These are phyloP conservation scores for Leccinum ochraceum DNA, from an alignment of 768 basidiomycete genomes.

Conservation along the genomic window DNA sequence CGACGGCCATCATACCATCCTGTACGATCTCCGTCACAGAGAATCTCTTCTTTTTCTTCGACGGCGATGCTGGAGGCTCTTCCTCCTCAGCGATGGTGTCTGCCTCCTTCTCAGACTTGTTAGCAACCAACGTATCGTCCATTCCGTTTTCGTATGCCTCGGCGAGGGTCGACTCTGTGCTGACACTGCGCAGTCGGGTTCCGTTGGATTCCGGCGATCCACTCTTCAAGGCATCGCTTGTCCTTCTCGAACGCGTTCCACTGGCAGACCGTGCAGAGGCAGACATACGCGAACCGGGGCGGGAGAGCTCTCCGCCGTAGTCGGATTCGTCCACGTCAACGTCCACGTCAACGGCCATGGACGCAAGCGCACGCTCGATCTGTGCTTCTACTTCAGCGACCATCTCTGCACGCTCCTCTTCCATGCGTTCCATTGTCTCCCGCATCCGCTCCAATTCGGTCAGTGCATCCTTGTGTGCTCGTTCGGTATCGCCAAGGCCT, in stretches of 20 bases:
- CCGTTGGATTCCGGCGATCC: slow-evolving; percentile 25
- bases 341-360: slow-evolving; percentile 61
- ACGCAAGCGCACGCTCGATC: slow-evolving; percentile 82
- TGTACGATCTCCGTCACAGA: slow-evolving; percentile 70
- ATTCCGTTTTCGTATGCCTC: slow-evolving; percentile 57
- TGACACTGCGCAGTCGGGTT: slow-evolving; percentile 64
- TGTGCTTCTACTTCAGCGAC: slow-evolving; percentile 92
- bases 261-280: slow-evolving; percentile 45
- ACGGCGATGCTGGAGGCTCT: slow-evolving; percentile 39
- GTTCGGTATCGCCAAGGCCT: slow-evolving; percentile 85
- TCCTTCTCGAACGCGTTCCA: slow-evolving; percentile 54
- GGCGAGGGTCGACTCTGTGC: slow-evolving; percentile 79
- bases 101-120: slow-evolving; percentile 45
- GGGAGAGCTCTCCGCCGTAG: slow-evolving; percentile 54
- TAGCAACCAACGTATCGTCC: slow-evolving; percentile 37
- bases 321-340: slow-evolving; percentile 64
- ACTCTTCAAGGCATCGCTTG: slow-evolving; percentile 59
- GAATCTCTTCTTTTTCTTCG: slow-evolving; percentile 70
- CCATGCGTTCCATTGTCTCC: slow-evolving; percentile 84
- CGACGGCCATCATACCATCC: slow-evolving; percentile 84
- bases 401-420: slow-evolving; percentile 84
- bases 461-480: slow-evolving; percentile 76
- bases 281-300: slow-evolving; percentile 68
- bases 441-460: slow-evolving; percentile 84
- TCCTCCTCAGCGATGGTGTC: slow-evolving; percentile 64